A percentile compares a stretch with the other conserved stretches of the same genome.
These are phyloP conservation scores for Saccharomycopsis sp. DNA, from an alignment of 805 yeast genomes.

Conservation along the genomic window DNA sequence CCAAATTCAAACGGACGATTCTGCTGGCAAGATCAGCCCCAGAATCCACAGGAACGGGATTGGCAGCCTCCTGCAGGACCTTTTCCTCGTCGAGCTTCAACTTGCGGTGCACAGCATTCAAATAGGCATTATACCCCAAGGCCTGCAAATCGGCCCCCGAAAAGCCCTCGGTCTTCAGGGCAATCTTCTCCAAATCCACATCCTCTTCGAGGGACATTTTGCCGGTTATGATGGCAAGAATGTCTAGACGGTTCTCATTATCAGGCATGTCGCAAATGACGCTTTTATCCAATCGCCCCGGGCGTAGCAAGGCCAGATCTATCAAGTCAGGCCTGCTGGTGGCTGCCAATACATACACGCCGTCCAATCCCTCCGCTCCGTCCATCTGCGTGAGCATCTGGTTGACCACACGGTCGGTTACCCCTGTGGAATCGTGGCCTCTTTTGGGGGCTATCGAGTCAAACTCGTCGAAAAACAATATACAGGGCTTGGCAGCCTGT, in stretches of 20 bases:
- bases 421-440: conserved; percentile 97
- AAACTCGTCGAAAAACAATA: conserved; percentile 89
- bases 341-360: conserved; percentile 94
- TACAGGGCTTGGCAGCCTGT: conserved; percentile 89
- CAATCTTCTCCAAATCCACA: conserved; percentile 49
- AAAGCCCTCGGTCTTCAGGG: conserved; percentile 60
- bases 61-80: conserved; percentile 23
- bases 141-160: conserved; percentile 97
- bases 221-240: conserved; percentile 48
- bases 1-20: conserved; percentile 17
- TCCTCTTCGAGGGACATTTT: conserved; percentile 51
- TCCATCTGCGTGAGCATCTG: conserved; percentile 98
- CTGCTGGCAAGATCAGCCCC: conserved; percentile 33
- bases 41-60: conserved; percentile 30
- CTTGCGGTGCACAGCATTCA: conserved; percentile 73
- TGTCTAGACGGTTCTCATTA: conserved; percentile 63
- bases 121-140: conserved; percentile 80
- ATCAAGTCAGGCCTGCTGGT: conserved; percentile 94
- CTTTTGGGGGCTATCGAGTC: conserved; percentile 97
- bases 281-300: conserved; percentile 92
- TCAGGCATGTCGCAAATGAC: conserved; percentile 85
- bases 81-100: conserved; percentile 39
- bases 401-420: conserved; percentile 94
- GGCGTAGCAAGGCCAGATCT: conserved; percentile 89
- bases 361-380: conserved; percentile 97